Evolutionary conservation across 257 asterid species (phyloP).

Genomic region (Agastache rugosa): DNA sequence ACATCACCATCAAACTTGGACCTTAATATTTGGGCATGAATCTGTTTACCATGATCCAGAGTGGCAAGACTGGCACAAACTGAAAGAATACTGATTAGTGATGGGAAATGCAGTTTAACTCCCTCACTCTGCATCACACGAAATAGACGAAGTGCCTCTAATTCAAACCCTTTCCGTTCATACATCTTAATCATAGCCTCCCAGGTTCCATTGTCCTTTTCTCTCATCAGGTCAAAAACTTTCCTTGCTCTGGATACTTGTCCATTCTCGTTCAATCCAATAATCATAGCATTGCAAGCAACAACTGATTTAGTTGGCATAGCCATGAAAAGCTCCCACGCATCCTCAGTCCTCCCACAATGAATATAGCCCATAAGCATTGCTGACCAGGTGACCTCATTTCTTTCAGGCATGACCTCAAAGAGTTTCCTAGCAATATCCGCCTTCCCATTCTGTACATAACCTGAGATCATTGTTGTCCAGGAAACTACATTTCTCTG

Average conservation of each 20-base stretch:
- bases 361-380: constrained; percentile 69
- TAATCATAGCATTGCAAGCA: constrained; percentile 71
- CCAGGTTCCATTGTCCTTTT: constrained; percentile 73
- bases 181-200: constrained; percentile 72
- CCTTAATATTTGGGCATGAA: constrained; percentile 61
- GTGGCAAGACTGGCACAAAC: constrained; percentile 76
- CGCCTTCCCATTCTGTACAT: constrained; percentile 65
- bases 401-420: constrained; percentile 84
- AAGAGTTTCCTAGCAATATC: constrained; percentile 75
- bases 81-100: constrained; percentile 64
- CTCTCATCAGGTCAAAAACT: constrained; percentile 60
- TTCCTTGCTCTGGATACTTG: constrained; percentile 56
- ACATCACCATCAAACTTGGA: constrained; percentile 51
- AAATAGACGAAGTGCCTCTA: constrained; percentile 62
- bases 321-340: constrained; percentile 59
- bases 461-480: constrained; percentile 80
- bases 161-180: constrained; percentile 64
- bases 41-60: constrained; percentile 67
- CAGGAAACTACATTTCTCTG: constrained; percentile 68
- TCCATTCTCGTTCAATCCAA: constrained; percentile 59
- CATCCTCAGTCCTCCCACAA: constrained; percentile 64
- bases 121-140: constrained; percentile 63
- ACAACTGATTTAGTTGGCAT: constrained; percentile 60
- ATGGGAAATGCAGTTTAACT: constrained; percentile 58
- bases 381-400: constrained; percentile 84